These are phyloP conservation scores for Cyberlindnera bimundalis DNA, from an alignment of 805 yeast genomes.

Conservation along the genomic window DNA sequence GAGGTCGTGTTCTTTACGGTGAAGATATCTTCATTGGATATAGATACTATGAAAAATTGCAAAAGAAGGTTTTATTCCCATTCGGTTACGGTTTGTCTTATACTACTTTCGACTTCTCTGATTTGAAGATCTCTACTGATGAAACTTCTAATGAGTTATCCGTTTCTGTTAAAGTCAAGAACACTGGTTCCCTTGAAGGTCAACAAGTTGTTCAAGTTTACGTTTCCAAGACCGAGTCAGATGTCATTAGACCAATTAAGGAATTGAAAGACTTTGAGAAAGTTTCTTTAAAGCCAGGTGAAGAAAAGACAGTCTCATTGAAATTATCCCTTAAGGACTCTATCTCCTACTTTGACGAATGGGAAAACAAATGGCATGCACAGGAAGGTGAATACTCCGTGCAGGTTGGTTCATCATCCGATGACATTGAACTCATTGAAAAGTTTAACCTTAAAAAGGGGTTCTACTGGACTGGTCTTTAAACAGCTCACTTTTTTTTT, in stretches of 20 bases:
- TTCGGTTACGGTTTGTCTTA: constrained; percentile 65
- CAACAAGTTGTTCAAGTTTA: constrained; percentile 56
- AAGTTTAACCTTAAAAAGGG: constrained; percentile 21
- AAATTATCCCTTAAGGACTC: constrained; percentile 43
- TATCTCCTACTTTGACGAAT: constrained; percentile 51
- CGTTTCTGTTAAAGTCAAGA: constrained; percentile 40
- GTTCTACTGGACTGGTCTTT: constrained; percentile 24
- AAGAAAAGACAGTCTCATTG: constrained; percentile 35
- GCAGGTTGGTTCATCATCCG: constrained; percentile 42
- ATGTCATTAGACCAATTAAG: constrained; percentile 48
- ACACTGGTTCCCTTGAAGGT: constrained; percentile 47
- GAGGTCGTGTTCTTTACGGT: constrained; percentile 55
- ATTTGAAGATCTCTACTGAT: constrained; percentile 33
- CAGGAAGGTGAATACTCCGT: constrained; percentile 50
- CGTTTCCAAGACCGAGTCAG: constrained; percentile 35
- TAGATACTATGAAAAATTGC: constrained; percentile 52
- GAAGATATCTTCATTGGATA: constrained; percentile 67
- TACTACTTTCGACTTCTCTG: constrained; percentile 42
- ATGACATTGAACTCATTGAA: constrained; percentile 25
- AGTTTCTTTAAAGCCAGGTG: constrained; percentile 44
- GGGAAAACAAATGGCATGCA: constrained; percentile 45
- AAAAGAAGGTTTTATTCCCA: constrained; percentile 48
- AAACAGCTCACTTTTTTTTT: too few species aligned
- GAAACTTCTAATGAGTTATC: constrained; percentile 26
- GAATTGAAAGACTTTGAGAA: constrained; percentile 59